Evolutionary conservation across 257 asterid genomes (phyloP), one percentile per base, ranked within the genome.

Genomic region (Datura wrightii): DNA sequence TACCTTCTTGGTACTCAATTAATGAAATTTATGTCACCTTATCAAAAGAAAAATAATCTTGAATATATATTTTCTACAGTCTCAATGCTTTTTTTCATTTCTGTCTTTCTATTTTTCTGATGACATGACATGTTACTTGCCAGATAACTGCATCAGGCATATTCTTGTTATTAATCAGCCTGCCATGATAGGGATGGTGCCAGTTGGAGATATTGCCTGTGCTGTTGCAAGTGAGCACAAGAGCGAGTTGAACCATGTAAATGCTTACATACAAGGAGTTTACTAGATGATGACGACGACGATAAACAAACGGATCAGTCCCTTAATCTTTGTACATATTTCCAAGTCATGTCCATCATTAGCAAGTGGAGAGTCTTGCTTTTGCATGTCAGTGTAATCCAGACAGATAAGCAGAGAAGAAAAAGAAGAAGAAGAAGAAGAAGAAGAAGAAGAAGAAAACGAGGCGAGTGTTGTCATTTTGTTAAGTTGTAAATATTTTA

Each of bases 141-240:
- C 94, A 94, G 97, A 91, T 88, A 93, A 94, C 16, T 91, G 97
- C 6, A 94, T 39, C 31, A 39, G 3, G 42, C 42, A 39, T 4
- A 4, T 93, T 86, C 93, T 93, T 85, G 95, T 98, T 0, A 95
- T 96, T 72, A 72, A 84, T 24, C 94, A 89, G 13, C 83, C 80
- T n/a, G 93, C 89, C 37, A 92, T 95, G 97, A 87, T 93, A 2
- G 94, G 96, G 50, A 95, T 95, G 98, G 97, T 93, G 81, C 90
- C 98, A 24, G 90, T 92, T 3, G 95, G 98, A 83, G 97, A 93
- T 6, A 97, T 95, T 79, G 98, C 92, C 69, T 94, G 97, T 81
- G 97, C 93, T 6, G 97, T 95, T n/a, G 98, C 94, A 89, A 90
- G 86, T 11, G 97, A 93, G 94, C 93, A 89, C 82, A 89, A 95